Evolutionary conservation across 148 eudicot genomes (phyloP).

Genomic region (Rheum nobile): DNA sequence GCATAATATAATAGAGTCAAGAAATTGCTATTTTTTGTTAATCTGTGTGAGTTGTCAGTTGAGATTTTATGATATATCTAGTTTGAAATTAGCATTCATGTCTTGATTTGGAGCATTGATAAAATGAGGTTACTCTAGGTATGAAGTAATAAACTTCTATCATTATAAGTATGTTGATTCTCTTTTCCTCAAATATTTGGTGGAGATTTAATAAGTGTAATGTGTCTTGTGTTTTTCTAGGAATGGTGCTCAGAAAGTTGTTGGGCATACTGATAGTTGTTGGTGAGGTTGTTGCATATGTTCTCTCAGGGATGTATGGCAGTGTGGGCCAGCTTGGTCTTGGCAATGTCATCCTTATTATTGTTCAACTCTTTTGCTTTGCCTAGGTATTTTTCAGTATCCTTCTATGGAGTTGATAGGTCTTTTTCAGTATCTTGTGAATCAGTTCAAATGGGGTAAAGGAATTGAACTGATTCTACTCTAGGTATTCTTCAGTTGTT

Average conservation of each 20-base stretch:
- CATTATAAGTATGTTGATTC: background rate
- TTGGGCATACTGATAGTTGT: conserved; percentile 65
- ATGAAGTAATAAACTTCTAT: no score
- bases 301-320: conserved; percentile 77
- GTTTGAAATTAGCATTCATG: background rate
- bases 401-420: no score
- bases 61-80: background rate
- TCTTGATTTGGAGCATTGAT: background rate
- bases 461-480: conserved; percentile 90
- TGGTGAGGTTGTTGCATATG: conserved; percentile 80
- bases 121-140: no score
- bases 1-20: background rate
- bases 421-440: no score
- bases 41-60: background rate
- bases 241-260: conserved; percentile 73
- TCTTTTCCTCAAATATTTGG: no score
- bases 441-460: conserved; percentile 84
- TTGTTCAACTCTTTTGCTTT: conserved; percentile 67
- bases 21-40: background rate
- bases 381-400: no score
- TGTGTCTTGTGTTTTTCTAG: conserved; percentile 13
- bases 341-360: conserved; percentile 61
- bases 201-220: background rate
- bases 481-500: conserved; percentile 41
- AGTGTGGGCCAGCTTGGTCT: conserved; percentile 72